Percentiles rank a stretch among this genome's conserved stretches.
These are phyloP conservation scores for Vigna hirtella DNA, from an alignment of 306 rosid species.

Conservation along the genomic window DNA sequence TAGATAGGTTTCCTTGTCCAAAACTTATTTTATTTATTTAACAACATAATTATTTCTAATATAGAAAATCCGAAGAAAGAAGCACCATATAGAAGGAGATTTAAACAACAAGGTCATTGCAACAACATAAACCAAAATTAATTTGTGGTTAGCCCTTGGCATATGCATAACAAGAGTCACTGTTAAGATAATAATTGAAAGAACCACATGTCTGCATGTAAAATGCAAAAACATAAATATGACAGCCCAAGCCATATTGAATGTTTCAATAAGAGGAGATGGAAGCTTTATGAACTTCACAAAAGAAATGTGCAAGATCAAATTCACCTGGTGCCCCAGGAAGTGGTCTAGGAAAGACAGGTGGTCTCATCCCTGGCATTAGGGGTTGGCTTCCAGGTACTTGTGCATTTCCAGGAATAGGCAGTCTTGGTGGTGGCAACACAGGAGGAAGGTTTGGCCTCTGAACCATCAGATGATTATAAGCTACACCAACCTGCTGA, in stretches of 20 bases:
- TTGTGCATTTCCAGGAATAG: conserved; percentile 63
- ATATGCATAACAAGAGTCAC: not conserved
- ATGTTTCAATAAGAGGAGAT: conserved; percentile 26
- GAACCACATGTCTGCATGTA: conserved; percentile 5
- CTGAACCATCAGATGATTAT: conserved; percentile 74
- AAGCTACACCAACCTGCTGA: conserved; percentile 92
- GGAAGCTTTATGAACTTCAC: not conserved
- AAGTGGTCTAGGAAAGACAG: conserved; percentile 85
- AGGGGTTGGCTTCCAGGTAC: conserved; percentile 63
- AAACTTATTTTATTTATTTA: conserved; percentile 3
- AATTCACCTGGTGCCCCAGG: conserved; percentile 78
- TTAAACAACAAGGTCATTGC: conserved; percentile 8
- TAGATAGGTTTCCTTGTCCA: not conserved
- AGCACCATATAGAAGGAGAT: not conserved
- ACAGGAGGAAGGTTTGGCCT: conserved; percentile 82
- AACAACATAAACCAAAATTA: conserved; percentile 5
- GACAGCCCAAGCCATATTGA: not conserved
- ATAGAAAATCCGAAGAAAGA: conserved; percentile 6
- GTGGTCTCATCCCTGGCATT: conserved; percentile 82
- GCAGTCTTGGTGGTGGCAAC: conserved; percentile 72
- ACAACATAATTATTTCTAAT: not conserved
- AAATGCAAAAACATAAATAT: conserved; percentile 20
- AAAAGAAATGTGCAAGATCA: conserved; percentile 7
- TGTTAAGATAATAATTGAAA: not conserved
- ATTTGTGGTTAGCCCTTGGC: not conserved